phyloP scores from a whole-genome alignment of 192 early-diverging fungal genomes.

The Coemansia guatemalensis region DNA sequence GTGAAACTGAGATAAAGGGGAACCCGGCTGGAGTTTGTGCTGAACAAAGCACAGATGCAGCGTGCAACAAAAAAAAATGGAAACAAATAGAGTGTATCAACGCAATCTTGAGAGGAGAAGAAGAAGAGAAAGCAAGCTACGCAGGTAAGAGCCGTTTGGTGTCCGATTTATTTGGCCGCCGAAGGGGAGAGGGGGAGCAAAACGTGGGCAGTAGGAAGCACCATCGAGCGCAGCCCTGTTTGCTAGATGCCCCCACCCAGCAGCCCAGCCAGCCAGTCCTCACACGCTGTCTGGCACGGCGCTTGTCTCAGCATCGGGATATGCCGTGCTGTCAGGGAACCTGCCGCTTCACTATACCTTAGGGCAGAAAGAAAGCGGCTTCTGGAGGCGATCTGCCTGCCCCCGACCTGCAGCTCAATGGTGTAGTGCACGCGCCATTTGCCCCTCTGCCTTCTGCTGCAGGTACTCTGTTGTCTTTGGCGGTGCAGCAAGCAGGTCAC shows the following conservation, averaged over 20 bases:
- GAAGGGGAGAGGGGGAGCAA: neutral
- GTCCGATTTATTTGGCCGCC: neutral
- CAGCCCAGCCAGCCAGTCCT: neutral
- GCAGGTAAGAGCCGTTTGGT: neutral
- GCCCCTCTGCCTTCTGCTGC: neutral
- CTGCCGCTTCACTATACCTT: neutral
- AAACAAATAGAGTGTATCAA: neutral
- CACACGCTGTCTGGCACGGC: neutral
- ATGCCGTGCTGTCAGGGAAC: neutral
- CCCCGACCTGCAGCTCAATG: neutral
- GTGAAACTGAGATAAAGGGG: constrained; percentile 6
- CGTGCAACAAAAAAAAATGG: neutral
- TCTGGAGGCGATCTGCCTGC: neutral
- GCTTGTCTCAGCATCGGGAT: neutral
- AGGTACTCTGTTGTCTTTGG: neutral
- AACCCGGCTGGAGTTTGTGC: neutral
- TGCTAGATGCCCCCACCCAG: neutral
- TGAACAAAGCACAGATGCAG: neutral
- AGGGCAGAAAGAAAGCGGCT: no score
- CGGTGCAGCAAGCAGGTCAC: neutral
- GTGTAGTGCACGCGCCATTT: neutral
- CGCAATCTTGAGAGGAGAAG: neutral
- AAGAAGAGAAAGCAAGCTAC: constrained; percentile 4
- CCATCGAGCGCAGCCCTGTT: neutral
- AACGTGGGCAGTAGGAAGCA: neutral